Base-by-base conservation (phyloP, 1,139 yeast species). In the Diutina sp. region DNA sequence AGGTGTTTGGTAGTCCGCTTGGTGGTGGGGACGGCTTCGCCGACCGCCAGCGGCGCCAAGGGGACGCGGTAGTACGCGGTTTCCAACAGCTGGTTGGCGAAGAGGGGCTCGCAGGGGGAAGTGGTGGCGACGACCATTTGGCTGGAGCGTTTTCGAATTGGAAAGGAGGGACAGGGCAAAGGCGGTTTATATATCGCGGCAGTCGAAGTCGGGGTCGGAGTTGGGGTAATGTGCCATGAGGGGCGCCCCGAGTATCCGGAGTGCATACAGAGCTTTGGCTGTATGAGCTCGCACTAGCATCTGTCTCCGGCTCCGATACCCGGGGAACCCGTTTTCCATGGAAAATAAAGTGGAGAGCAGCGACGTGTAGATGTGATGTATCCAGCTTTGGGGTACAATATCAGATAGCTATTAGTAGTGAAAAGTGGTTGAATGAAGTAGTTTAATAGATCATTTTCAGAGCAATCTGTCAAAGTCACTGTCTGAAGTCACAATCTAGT, bases 41-140 rank as follows among this genome's bases (percentile, higher is more conserved):
- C 45, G 9, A 50, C 53, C 8, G 53, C 53, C 18, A 12, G 41
- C 4, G 53, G 53, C 14, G 53, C 53, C 6, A 50, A 18, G n/a
- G 53, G 53, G 12, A 50, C 29, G 5, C 53, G 53, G 44, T 50
- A 50, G n/a, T 50, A 50, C 7, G 53, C 53, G 44, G 53, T 50
- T 32, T 50, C 44, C 25, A 32, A 18, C 53, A 50, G 53, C 44
- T 50, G 53, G 53, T 50, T 50, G 44, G 53, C 11, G 45, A 50
- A 50, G 18, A 50, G 45, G 21, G 53, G 28, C 8, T 50, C 53
- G 16, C 53, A 50, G 8, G 44, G 53, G 6, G 53, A 50, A 7
- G 53, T 32, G 16, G 53, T 50, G 9, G 32, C 14, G 25, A 50
- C 53, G 18, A 32, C 41, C 53, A 50, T 50, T 50, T 21, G 25